Evolutionary conservation across 1,284 basidiomycete species (phyloP), one percentile per base, ranked within the genome.

Genomic region (Ganoderma leucocontextum): DNA sequence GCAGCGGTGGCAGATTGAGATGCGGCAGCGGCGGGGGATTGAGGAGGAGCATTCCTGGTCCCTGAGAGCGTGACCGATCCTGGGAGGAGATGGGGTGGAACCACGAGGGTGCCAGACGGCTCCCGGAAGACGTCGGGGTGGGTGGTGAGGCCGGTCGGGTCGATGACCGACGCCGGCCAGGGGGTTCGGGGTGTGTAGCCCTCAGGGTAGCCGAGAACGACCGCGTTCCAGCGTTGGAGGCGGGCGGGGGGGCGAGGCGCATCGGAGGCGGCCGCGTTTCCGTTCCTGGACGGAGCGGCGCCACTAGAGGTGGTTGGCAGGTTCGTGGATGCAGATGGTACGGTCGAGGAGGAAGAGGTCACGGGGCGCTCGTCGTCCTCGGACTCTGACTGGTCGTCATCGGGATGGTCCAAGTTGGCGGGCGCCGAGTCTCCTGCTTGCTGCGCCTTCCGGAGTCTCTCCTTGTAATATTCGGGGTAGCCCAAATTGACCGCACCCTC

Each of bases 401-500:
- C 22, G 22, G 47, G 47, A 12, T 25, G 19, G 10, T 49, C 22
- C 22, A 49, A 12, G 10, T 22, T 22, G 2, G 47, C n/a, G 47
- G 22, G 0, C 4, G 47, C 3, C 10, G 47, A 22, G 6, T 8
- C n/a, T n/a, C 22, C 47, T 22, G 22, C 47, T 49, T 49, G 5
- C 52, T 61, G 58, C 15, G 39, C 38, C 35, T 58, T n/a, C 19
- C 29, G 55, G 19, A 12, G 2, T 6, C 7, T 41, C n/a, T 39
- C 12, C 38, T 22, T n/a, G 58, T 60, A 55, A 35, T 35, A n/a
- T n/a, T 64, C 61, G 55, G 65, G 61, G 41, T 60, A 60, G 49
- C 63, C 68, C 29, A 60, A 36, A 49, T 69, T 63, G 25, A 69
- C 49, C 35, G 64, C 68, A n/a, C 17, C 15, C 10, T 69, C 61